Conservation (phyloP, 1,139 yeast species). For the Scheffersomyces titani region DNA sequence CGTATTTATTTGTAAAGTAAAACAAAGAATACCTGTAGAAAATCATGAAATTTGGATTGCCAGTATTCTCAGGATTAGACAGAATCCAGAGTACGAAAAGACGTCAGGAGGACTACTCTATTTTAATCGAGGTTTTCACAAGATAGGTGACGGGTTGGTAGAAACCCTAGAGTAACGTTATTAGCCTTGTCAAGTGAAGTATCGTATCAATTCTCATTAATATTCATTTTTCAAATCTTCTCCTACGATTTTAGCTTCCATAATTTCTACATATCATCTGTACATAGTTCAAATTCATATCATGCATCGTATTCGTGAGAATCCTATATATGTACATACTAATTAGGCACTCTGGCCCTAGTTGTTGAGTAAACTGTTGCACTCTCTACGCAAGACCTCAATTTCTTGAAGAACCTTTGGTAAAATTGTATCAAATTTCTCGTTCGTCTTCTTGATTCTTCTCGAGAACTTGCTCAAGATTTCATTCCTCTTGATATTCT, state of each 20-base stretch:
- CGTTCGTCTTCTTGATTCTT: conserved; percentile 33
- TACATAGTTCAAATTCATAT: not conserved
- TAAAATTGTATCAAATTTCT: conserved; percentile 39
- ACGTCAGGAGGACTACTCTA: conserved; percentile 63
- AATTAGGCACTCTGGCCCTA: not conserved
- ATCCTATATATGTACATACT: not conserved
- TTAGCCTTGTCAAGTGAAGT: not conserved
- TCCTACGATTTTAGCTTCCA: not conserved
- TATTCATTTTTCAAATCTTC: not conserved
- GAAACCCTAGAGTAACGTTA: not conserved
- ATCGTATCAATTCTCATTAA: not conserved
- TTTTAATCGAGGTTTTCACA: conserved; percentile 61
- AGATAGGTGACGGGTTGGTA: conserved; percentile 39
- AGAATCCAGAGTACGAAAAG: conserved; percentile 25
- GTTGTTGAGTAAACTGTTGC: conserved; percentile 8
- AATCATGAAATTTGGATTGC: conserved; percentile 92
- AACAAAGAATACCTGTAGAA: conserved; percentile 57
- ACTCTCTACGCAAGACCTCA: conserved; percentile 9
- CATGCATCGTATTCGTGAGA: not conserved
- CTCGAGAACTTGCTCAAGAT: conserved; percentile 28
- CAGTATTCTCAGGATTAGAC: conserved; percentile 56
- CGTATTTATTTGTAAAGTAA: conserved; percentile 63
- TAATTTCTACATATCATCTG: not conserved
- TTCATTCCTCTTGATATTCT: conserved; percentile 28
- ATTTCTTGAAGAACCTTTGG: conserved; percentile 30